These are phyloP conservation scores for Rugosomyces carneus DNA, from an alignment of 1,284 basidiomycete genomes.

Conservation along the genomic window DNA sequence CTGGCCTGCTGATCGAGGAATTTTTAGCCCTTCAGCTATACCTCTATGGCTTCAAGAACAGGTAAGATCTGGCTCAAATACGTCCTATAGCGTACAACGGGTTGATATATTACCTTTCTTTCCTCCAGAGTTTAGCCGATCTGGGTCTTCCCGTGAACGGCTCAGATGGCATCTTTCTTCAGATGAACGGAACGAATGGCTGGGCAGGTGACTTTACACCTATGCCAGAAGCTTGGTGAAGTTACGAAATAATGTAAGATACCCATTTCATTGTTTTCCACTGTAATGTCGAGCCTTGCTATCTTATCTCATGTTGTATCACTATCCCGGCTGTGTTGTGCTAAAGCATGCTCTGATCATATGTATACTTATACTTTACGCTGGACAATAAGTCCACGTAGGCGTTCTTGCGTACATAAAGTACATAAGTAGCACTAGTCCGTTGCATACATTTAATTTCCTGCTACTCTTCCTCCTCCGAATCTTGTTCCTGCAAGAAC, in stretches of 20 bases:
- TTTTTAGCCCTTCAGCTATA: conserved; percentile 73
- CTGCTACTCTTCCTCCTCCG: conserved; percentile 57
- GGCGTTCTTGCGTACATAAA: conserved; percentile 2
- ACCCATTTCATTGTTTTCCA: neutral
- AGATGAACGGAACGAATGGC: conserved; percentile 60
- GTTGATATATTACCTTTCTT: no score
- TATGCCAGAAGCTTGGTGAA: conserved; percentile 78
- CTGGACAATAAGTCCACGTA: no score
- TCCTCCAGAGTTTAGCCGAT: conserved; percentile 70
- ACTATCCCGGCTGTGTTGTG: no score
- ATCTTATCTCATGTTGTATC: no score
- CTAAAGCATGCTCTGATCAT: no score
- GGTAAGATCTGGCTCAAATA: conserved; percentile 31
- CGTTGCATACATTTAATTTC: conserved; percentile 27
- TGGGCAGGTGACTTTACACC: conserved; percentile 70
- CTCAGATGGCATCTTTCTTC: conserved; percentile 83
- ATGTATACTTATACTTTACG: no score
- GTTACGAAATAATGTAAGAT: neutral
- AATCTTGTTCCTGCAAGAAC: conserved; percentile 77
- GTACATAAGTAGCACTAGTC: neutral
- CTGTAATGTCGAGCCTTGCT: neutral
- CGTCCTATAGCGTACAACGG: neutral
- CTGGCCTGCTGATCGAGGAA: conserved; percentile 68
- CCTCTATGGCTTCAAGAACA: conserved; percentile 81
- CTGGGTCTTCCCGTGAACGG: conserved; percentile 86